Base-by-base conservation (phyloP, 2,329 filamentous ascomycete genomes). In the Penicillium oxalicum region DNA sequence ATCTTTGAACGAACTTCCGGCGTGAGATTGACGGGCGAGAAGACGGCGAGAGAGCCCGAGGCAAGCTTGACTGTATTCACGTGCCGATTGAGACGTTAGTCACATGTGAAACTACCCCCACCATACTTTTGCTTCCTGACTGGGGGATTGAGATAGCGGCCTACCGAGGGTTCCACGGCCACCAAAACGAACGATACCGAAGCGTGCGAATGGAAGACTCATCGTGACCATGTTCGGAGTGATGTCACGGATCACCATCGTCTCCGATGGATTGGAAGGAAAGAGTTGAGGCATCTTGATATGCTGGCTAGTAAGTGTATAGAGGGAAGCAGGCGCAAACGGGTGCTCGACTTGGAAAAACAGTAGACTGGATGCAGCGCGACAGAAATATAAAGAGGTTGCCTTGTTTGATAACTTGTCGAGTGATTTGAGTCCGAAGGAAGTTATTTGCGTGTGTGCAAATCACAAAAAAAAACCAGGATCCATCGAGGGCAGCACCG, bases 241-340 rank as follows among this genome's bases (percentile, higher is more conserved):
- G 59, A 97, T 73, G 60, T 90, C 80, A 55, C 91, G 87, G 62
- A 95, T 91, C 52, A 95, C 88, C 86, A 95, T 94, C 55, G 93
- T 84, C 62, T 88, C 82, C 13, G 83, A 79, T 9, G 91, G 90
- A 60, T 91, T 84, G 12, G 72, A 61, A 4, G 86, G 85, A 48
- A 87, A 78, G 47, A 88, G 78, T 61, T 82, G 57, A 25, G 62
- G 59, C 44, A 63, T 59, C 54, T 56, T 64, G 44, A 26, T 5
- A 37, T 25, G 25, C 40, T 26, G 33, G 18, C 18, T 18, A 18
- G 18, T 18, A 18, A 2, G n/a, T 37, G 29, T 32, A 32, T 18
- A 5, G 29, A 8, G 29, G 11, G 29, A 32, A 32, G 29, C 5
- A 32, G 7, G 11, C 11, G 29, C 29, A 11, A 8, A 32, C 29